These are phyloP conservation scores for Kwoniella newhampshirensis DNA, from an alignment of 768 basidiomycete genomes.

Conservation along the genomic window DNA sequence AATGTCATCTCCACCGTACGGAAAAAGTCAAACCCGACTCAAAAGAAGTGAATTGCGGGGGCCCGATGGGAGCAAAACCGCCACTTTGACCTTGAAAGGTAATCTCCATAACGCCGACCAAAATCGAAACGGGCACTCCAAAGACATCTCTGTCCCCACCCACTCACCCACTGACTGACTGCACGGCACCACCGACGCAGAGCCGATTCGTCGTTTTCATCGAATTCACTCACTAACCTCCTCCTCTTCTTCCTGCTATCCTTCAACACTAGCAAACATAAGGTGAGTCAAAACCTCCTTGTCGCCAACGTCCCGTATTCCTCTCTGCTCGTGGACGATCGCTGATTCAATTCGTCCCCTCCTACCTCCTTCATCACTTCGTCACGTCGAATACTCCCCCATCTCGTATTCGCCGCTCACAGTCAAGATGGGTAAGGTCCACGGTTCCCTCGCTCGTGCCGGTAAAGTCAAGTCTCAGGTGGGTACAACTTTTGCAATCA, in stretches of 20 bases:
- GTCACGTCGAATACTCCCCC: background rate
- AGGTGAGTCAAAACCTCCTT: too few relatives aligned
- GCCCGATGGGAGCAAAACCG: too few relatives aligned
- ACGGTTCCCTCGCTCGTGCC: slow-evolving; percentile 99
- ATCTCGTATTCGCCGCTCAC: slow-evolving; percentile 7
- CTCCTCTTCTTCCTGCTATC: slow-evolving; percentile 17
- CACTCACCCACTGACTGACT: too few relatives aligned
- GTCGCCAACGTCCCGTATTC: background rate
- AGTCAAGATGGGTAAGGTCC: slow-evolving; percentile 62
- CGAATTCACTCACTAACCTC: slow-evolving; percentile 4
- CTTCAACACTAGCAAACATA: slow-evolving; percentile 16
- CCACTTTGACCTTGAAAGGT: too few relatives aligned
- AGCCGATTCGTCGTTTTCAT: slow-evolving; percentile 14
- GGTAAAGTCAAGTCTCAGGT: slow-evolving; percentile 96
- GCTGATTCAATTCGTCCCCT: background rate
- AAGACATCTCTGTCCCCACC: slow-evolving; percentile 2
- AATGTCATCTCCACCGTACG: too few relatives aligned
- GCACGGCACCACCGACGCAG: too few relatives aligned
- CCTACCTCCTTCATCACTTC: background rate
- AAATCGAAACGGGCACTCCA: slow-evolving; percentile 7
- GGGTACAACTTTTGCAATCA: slow-evolving; percentile 16
- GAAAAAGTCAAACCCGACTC: too few relatives aligned
- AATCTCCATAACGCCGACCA: slow-evolving; percentile 19
- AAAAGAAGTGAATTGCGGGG: too few relatives aligned
- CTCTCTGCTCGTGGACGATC: background rate